Base-by-base conservation (phyloP, 176 grass and related monocot genomes). In the Musa itinerans region DNA sequence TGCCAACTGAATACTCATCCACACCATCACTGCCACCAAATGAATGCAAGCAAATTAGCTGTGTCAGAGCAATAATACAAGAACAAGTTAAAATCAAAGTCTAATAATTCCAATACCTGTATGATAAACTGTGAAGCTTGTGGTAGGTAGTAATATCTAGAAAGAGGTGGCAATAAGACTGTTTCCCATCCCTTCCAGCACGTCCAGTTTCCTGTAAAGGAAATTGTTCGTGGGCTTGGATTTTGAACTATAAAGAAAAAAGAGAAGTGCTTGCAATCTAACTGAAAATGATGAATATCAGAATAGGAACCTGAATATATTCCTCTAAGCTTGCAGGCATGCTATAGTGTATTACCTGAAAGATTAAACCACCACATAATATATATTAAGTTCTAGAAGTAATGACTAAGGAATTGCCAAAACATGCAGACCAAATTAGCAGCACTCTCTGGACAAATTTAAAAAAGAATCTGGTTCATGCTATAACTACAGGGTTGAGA, bases 301-400 rank as follows among this genome's bases (percentile, higher is more conserved):
- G 17, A 65, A 58, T 53, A 52, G 34, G 65, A 50, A 96, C 92
- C 89, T 96, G 92, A 87, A 96, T 82, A 80, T 98, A 98, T 80
- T 90, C 94, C 81, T 98, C 94, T 74, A 98, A 87, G 64, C 94
- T 98, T 93, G 93, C 94, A 64, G 90, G 90, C 86, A 98, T 79
- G 67, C 94, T 91, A 78, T 98, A 98, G 74, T 98, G 94, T 71
- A 98, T 89, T 54, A 98, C 94, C 94, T 96, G 76, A 80, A 85
- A 53, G 79, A 71, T 20, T 50, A 57, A 25, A 89, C 79, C 54
- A 53, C 25, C 76, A 50, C 26, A 71, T 43, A 13, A 27, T 68
- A 34, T 8, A 24, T 11, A 10, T n/a, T 65, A 65, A 65, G 21
- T 9, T 26, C 11, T 25, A 65, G 24, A 65, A 11, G n/a, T 5